Conservation (phyloP, 2,329 filamentous ascomycete genomes). For the Aspergillus sp. region DNA sequence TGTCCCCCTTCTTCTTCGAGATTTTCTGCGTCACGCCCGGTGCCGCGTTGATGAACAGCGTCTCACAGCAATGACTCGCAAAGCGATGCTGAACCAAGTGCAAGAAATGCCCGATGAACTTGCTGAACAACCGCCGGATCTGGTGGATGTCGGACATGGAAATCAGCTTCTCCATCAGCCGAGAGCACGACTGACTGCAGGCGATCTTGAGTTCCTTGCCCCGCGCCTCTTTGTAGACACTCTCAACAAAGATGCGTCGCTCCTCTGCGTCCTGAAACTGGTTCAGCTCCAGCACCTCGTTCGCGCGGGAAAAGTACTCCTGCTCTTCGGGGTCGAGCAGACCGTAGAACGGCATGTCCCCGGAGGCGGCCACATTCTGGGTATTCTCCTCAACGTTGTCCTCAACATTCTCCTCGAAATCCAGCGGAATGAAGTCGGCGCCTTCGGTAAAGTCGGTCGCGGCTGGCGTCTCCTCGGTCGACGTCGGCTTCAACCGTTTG, state of each 20-base stretch:
- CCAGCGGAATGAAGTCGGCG: slow-evolving; percentile 37
- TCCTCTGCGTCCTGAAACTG: slow-evolving; percentile 78
- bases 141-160: slow-evolving; percentile 74
- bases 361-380: slow-evolving; percentile 25
- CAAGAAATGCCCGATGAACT: slow-evolving; percentile 82
- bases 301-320: slow-evolving; percentile 89
- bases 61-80: slow-evolving; percentile 95
- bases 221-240: slow-evolving; percentile 79
- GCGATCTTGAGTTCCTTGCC: slow-evolving; percentile 96
- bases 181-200: slow-evolving; percentile 91
- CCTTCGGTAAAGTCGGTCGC: slow-evolving; percentile 16
- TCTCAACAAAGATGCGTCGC: slow-evolving; percentile 69
- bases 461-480: slow-evolving; percentile 18
- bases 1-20: slow-evolving; percentile 42
- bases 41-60: slow-evolving; percentile 80
- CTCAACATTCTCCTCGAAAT: too few relatives aligned
- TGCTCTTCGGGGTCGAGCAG: slow-evolving; percentile 91
- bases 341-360: slow-evolving; percentile 80
- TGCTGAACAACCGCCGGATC: slow-evolving; percentile 81
- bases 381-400: slow-evolving; percentile 22
- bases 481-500: slow-evolving; percentile 39
- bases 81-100: slow-evolving; percentile 93
- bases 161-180: slow-evolving; percentile 88
- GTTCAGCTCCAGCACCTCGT: slow-evolving; percentile 86
- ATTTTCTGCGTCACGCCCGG: slow-evolving; percentile 75